Evolutionary conservation across 2,329 filamentous ascomycete genomes (phyloP), one percentile per base, ranked within the genome.

Genomic region (Sarocladiaceae sp.): DNA sequence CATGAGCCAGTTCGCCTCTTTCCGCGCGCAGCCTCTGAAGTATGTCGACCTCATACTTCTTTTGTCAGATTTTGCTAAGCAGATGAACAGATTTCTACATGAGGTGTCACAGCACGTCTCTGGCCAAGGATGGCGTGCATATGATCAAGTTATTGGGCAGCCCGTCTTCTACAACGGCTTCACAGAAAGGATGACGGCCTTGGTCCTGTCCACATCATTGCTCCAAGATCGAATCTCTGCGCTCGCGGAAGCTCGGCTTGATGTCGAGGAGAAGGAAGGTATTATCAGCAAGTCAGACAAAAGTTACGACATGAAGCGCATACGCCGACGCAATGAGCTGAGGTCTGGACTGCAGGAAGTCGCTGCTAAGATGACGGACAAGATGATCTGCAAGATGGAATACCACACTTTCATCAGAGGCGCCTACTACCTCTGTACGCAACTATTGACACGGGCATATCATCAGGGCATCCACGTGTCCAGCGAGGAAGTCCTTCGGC

Each of bases 371-470:
- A 83, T 93, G 76, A 88, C 89, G 19, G 88, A 95, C 58, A 80
- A 84, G 50, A 97, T 98, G 93, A 96, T 98, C 50, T 97, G 91
- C 76, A 98, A 98, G 67, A 91, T 97, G 75, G 93, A 98, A 65
- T 94, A 85, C 71, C 94, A 90, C 60, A 72, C 79, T 2, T 97
- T 97, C 58, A 95, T 98, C 53, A 74, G 93, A 40, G 81, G 88
- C 19, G 91, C 93, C 37, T 97, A 97, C 61, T 98, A 96, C 61
- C 60, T 95, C 31, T 74, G 73, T 39, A 95, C 90, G 1, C 91
- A 97, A 65, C 73, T 97, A 37, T 71, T 97, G 49, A 94, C 91
- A 4, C 73, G 93, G 48, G 91, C 93, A 5, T 98, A 98, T 62
- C 89, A 97, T 58, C 91, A 97, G 68, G 93, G 88, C 9, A 95